phyloP scores from a whole-genome alignment of 305 asterid genomes.

The Fraxinus sp. region DNA sequence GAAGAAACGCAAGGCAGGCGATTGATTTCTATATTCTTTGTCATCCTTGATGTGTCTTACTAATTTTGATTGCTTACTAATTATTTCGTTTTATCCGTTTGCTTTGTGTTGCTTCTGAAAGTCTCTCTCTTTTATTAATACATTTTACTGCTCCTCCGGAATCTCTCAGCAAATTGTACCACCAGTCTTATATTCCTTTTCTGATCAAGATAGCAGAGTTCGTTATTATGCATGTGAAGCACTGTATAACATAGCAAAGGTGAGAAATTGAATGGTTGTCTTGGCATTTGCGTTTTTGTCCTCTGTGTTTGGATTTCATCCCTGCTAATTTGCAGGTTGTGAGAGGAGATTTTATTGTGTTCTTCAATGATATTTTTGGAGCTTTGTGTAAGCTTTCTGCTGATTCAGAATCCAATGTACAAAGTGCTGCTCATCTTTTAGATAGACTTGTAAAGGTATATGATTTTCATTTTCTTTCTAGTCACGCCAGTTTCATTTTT shows the following conservation, averaged over 20 bases:
- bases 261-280: conserved; percentile 28
- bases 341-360: conserved; percentile 94
- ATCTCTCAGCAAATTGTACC: conserved; percentile 85
- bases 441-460: conserved; percentile 96
- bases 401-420: conserved; percentile 93
- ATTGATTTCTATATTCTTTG: not conserved
- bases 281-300: not conserved
- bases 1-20: not conserved
- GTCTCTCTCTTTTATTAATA: conserved; percentile 23
- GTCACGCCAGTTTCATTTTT: not conserved
- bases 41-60: not conserved
- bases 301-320: conserved; percentile 26
- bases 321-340: conserved; percentile 69
- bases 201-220: conserved; percentile 97
- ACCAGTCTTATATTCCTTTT: conserved; percentile 83
- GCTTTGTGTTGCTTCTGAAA: conserved; percentile 7
- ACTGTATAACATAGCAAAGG: conserved; percentile 97
- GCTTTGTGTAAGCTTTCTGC: conserved; percentile 96
- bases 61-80: not conserved
- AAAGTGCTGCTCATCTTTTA: conserved; percentile 99
- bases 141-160: conserved; percentile 24
- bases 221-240: conserved; percentile 99
- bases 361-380: conserved; percentile 94
- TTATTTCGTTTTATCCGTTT: conserved; percentile 19
- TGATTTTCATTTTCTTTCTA: not conserved